These are phyloP conservation scores for cucumber (Cucumis sativus) DNA, from an alignment of 306 rosid genomes.

Conservation along the genomic window Cucumber_9930_V3 NC_026661.2:1585501-1586000, in stretches of 20 bases:
- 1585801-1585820: background rate
- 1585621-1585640: constrained; percentile 31
- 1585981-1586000: too few relatives aligned
- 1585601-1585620: constrained; percentile 27
- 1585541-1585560: constrained; percentile 33
- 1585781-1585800: background rate
- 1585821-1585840: background rate
- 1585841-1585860: too few relatives aligned
- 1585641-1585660: constrained; percentile 38
- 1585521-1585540: constrained; percentile 33
- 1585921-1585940: background rate
- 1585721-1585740: background rate
- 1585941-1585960: background rate
- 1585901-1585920: too few relatives aligned
- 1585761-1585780: background rate
- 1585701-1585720: background rate
- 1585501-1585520: constrained; percentile 30
- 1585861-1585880: too few relatives aligned
- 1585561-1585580: constrained; percentile 40
- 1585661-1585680: constrained; percentile 18
- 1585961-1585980: too few relatives aligned
- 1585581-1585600: constrained; percentile 32
- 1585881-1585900: too few relatives aligned
- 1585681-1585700: background rate
- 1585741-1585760: background rate